These are phyloP conservation scores for Cercospora canescens DNA, from an alignment of 2,329 filamentous ascomycete genomes.

Conservation along the genomic window DNA sequence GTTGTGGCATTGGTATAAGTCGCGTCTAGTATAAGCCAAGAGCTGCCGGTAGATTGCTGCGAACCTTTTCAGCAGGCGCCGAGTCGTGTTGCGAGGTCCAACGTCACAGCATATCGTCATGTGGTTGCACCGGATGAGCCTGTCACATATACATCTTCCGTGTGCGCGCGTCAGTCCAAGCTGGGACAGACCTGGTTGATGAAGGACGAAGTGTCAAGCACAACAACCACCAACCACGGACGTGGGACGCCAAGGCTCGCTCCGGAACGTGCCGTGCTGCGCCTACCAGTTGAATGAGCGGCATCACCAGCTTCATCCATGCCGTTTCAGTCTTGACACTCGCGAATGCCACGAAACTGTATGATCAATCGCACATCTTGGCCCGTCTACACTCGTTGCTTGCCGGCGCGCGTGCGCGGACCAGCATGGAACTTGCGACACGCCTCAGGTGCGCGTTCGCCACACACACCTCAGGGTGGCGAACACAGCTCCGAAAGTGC, in stretches of 20 bases:
- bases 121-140: neutral
- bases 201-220: neutral
- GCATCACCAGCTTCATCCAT: neutral
- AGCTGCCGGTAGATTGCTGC: slow-evolving; percentile 4
- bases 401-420: slow-evolving; percentile 37
- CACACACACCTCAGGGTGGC: slow-evolving; percentile 18
- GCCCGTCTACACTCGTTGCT: slow-evolving; percentile 42
- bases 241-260: no score
- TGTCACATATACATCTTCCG: neutral
- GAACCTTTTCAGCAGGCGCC: neutral
- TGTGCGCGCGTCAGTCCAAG: neutral
- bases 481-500: slow-evolving; percentile 7
- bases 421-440: slow-evolving; percentile 4
- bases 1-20: neutral
- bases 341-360: slow-evolving; percentile 18
- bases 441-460: slow-evolving; percentile 22
- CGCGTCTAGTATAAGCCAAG: neutral
- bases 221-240: neutral
- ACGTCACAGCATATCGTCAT: neutral
- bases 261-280: neutral
- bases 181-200: neutral
- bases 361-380: slow-evolving; percentile 24
- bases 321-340: neutral
- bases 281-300: neutral
- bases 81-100: neutral